Evolutionary conservation across 2,329 filamentous ascomycete genomes (phyloP).

Genomic region (Diaporthe citri): DNA sequence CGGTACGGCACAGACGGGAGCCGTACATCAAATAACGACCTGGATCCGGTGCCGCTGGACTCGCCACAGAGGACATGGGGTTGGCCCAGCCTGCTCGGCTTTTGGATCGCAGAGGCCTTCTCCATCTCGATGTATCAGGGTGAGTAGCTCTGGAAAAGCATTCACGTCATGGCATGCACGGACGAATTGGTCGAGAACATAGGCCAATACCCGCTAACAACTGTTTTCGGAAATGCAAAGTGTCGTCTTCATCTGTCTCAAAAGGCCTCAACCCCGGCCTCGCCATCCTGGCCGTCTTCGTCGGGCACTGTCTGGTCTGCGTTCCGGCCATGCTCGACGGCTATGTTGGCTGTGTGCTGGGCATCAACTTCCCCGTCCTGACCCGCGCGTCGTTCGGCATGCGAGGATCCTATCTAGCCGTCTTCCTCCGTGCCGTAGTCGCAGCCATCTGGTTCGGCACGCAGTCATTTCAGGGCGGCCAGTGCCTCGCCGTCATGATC

Average conservation of each 20-base stretch:
- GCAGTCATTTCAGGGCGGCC: constrained; percentile 73
- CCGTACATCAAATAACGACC: constrained; percentile 15
- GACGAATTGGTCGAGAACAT: background rate
- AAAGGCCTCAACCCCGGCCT: constrained; percentile 32
- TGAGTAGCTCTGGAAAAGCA: background rate
- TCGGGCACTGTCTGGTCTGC: constrained; percentile 72
- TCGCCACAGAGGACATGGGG: constrained; percentile 32
- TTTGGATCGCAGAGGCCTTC: constrained; percentile 34
- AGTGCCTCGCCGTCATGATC: constrained; percentile 59
- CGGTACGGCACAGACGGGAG: background rate
- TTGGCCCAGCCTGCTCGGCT: constrained; percentile 30
- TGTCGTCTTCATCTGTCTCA: constrained; percentile 26
- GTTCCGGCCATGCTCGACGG: constrained; percentile 64
- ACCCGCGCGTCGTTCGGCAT: constrained; percentile 60
- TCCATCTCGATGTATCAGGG: constrained; percentile 35
- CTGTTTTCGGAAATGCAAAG: background rate
- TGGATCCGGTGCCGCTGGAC: constrained; percentile 28
- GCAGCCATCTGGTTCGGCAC: constrained; percentile 73
- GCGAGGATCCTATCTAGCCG: constrained; percentile 52
- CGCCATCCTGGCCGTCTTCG: constrained; percentile 47
- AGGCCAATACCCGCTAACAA: background rate
- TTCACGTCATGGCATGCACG: background rate
- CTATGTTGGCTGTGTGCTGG: constrained; percentile 60
- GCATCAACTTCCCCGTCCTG: constrained; percentile 60
- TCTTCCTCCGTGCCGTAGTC: constrained; percentile 57